A percentile compares a stretch with the other conserved stretches of the same genome.
phyloP scores from a whole-genome alignment of 805 yeast species.

The Kodamaea fukazawae region DNA sequence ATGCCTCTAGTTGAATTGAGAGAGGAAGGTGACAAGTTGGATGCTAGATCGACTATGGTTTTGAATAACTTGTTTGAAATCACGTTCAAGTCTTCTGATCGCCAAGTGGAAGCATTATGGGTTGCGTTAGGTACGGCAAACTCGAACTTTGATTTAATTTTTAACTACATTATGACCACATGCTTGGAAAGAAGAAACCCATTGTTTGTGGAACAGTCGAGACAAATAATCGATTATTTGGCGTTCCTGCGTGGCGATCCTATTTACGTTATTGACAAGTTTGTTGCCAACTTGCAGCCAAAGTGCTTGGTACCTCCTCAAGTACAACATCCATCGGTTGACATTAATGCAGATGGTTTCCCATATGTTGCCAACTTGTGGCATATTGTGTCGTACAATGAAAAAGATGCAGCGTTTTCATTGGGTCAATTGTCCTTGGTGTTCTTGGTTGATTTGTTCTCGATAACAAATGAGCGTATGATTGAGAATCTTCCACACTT shows the following conservation, averaged over 20 bases:
- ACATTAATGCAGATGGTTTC: slow-evolving; percentile 24
- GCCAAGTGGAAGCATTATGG: slow-evolving; percentile 94
- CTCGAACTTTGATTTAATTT: slow-evolving; percentile 66
- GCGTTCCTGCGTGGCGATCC: slow-evolving; percentile 52
- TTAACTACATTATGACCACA: slow-evolving; percentile 65
- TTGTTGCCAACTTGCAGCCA: slow-evolving; percentile 74
- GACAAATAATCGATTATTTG: slow-evolving; percentile 78
- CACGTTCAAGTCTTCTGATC: slow-evolving; percentile 70
- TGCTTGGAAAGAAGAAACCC: slow-evolving; percentile 72
- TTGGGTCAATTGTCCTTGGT: slow-evolving; percentile 84
- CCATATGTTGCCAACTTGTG: slow-evolving; percentile 79
- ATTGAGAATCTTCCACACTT: slow-evolving; percentile 63
- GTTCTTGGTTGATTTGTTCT: slow-evolving; percentile 76
- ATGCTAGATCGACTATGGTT: slow-evolving; percentile 56
- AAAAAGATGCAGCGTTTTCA: slow-evolving; percentile 76
- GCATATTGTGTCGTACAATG: slow-evolving; percentile 49
- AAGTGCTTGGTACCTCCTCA: slow-evolving; percentile 83
- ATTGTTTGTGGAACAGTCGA: slow-evolving; percentile 68
- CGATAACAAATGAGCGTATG: slow-evolving; percentile 62
- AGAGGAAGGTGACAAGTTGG: slow-evolving; percentile 13
- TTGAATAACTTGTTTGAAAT: slow-evolving; percentile 79
- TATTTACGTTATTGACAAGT: slow-evolving; percentile 51
- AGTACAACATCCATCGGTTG: not conserved
- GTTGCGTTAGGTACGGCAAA: slow-evolving; percentile 80
- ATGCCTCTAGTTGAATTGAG: slow-evolving; percentile 75